Percentiles rank a stretch among this genome's conserved stretches.
phyloP scores from a whole-genome alignment of 441 rosid genomes.

The Erysimum cheiri region DNA sequence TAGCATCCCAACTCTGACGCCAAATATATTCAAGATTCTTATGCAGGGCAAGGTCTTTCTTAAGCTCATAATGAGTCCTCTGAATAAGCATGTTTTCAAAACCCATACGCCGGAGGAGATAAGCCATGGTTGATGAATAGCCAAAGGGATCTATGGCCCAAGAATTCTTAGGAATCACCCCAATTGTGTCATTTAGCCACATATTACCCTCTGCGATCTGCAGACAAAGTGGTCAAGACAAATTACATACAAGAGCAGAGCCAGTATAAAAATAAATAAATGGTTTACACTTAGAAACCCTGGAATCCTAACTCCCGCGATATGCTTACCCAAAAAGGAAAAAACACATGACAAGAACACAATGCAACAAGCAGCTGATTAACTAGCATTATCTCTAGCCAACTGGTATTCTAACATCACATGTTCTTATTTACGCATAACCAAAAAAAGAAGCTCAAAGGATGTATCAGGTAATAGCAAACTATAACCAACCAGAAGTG shows the following conservation, averaged over 20 bases:
- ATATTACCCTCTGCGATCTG: slow-evolving; percentile 95
- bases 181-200: slow-evolving; percentile 94
- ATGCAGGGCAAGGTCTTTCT: slow-evolving; percentile 90
- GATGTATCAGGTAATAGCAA: slow-evolving; percentile 2
- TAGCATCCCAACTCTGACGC: slow-evolving; percentile 98
- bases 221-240: slow-evolving; percentile 14
- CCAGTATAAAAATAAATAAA: neutral
- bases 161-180: slow-evolving; percentile 88
- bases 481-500: slow-evolving; percentile 27
- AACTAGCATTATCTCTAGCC: slow-evolving; percentile 19
- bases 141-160: slow-evolving; percentile 99
- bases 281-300: slow-evolving; percentile 1
- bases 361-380: slow-evolving; percentile 21
- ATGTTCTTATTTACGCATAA: slow-evolving; percentile 8
- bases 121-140: slow-evolving; percentile 97
- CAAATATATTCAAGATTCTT: slow-evolving; percentile 92
- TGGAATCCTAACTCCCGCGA: neutral
- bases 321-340: slow-evolving; percentile 15
- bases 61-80: slow-evolving; percentile 97
- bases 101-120: slow-evolving; percentile 97
- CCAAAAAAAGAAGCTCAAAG: slow-evolving; percentile 16
- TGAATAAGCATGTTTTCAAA: slow-evolving; percentile 98
- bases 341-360: slow-evolving; percentile 4
- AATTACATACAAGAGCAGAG: slow-evolving; percentile 24
- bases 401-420: slow-evolving; percentile 4